Conservation (phyloP, 129 eudicot genomes). For the Ambrosia artemisiifolia region DNA sequence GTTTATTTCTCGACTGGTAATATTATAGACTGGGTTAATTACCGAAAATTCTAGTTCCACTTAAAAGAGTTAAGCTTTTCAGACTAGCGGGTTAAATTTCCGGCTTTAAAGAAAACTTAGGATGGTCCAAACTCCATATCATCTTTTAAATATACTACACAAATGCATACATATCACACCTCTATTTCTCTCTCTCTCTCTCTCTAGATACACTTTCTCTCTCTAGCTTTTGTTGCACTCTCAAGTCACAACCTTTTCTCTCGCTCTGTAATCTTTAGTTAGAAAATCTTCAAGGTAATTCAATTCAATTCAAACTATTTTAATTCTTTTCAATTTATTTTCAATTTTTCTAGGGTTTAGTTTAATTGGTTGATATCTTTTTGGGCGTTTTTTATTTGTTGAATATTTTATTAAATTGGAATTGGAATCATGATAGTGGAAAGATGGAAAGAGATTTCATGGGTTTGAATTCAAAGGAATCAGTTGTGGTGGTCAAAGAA, state of each 20-base stretch:
- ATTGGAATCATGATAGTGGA: constrained; percentile 1
- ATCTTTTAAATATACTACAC: background rate
- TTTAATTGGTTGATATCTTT: background rate
- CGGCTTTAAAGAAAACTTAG: background rate
- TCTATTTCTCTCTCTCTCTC: background rate
- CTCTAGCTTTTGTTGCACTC: constrained; percentile 14
- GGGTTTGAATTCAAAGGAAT: constrained; percentile 69
- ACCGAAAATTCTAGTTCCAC: too few species aligned
- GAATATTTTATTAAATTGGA: background rate
- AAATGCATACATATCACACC: constrained; percentile 1
- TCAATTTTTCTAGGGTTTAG: background rate
- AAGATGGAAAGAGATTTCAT: constrained; percentile 78
- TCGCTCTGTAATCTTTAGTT: background rate
- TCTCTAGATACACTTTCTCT: constrained; percentile 2
- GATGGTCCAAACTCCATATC: too few species aligned
- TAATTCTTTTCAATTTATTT: background rate
- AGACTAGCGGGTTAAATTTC: too few species aligned
- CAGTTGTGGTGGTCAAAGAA: constrained; percentile 48
- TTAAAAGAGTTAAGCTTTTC: too few species aligned
- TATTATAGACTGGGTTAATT: too few species aligned
- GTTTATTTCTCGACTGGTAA: too few species aligned
- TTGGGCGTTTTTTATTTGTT: background rate
- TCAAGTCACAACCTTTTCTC: background rate
- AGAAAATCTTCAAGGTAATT: background rate
- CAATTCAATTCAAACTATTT: constrained; percentile 18